Conservation (phyloP, 495 filamentous ascomycete species). For the Penicillium manginii region DNA sequence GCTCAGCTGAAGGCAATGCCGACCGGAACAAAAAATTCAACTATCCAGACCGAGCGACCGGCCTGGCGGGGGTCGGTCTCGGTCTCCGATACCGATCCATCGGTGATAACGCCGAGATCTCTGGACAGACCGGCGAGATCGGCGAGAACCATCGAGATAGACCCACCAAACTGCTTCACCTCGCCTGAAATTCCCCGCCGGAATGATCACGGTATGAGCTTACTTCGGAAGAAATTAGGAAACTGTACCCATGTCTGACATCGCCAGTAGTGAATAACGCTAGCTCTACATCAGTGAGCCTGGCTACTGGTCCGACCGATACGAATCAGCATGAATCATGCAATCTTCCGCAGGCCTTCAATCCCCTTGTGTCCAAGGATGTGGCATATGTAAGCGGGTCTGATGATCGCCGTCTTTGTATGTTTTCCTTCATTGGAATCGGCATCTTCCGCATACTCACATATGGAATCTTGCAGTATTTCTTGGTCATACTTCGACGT, state of each 20-base stretch:
- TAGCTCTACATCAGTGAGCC: background rate
- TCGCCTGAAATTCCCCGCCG: background rate
- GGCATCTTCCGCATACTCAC: background rate
- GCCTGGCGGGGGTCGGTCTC: background rate
- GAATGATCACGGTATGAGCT: background rate
- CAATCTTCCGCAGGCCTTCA: background rate
- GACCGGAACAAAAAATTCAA: background rate
- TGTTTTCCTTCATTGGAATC: background rate
- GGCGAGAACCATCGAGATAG: background rate
- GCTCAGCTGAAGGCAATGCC: background rate
- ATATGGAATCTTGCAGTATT: constrained; percentile 1
- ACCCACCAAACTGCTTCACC: background rate
- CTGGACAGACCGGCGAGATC: background rate
- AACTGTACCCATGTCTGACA: background rate
- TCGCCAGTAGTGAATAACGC: background rate
- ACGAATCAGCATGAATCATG: background rate
- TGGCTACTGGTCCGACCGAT: background rate
- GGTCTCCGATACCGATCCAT: background rate
- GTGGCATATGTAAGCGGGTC: background rate
- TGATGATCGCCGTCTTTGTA: background rate
- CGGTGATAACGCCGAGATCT: background rate
- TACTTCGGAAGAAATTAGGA: background rate
- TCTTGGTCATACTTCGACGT: constrained; percentile 6
- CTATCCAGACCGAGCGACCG: background rate
- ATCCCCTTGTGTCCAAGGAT: background rate